Evolutionary conservation across 176 grass and related monocot species (phyloP).

Genomic region (Bromus sterilis): DNA sequence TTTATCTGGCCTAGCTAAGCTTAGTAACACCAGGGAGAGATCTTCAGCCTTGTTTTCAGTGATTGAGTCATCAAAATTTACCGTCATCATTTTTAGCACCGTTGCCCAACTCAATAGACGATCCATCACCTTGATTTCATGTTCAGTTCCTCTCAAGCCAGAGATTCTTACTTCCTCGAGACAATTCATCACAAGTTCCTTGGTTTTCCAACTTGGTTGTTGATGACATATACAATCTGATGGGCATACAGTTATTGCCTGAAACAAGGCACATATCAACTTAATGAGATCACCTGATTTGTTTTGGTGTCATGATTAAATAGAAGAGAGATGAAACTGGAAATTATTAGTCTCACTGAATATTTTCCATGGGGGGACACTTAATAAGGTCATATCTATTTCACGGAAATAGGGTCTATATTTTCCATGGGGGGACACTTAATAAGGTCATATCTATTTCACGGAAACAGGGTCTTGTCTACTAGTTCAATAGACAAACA

Average conservation of each 20-base stretch:
- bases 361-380: too few relatives aligned
- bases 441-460: too few relatives aligned
- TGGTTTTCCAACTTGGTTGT: not conserved
- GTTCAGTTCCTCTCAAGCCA: not conserved
- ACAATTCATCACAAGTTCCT: not conserved
- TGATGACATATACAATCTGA: not conserved
- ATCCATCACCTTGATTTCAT: not conserved
- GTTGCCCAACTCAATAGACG: slow-evolving; percentile 1
- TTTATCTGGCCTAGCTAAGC: not conserved
- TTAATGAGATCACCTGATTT: not conserved
- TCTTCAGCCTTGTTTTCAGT: not conserved
- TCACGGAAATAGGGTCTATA: too few relatives aligned
- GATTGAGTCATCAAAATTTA: not conserved
- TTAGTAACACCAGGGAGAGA: not conserved
- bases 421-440: too few relatives aligned
- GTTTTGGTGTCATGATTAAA: not conserved
- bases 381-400: too few relatives aligned
- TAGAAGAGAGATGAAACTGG: not conserved
- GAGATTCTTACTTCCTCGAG: not conserved
- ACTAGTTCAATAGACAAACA: too few relatives aligned
- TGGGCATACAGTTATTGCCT: not conserved
- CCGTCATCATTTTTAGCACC: not conserved
- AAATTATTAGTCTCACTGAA: not conserved
- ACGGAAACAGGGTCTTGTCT: too few relatives aligned
- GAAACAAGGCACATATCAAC: not conserved